These are phyloP conservation scores for Blepharisma japonicum DNA, from an alignment of 73 alveolate species.

Conservation along the genomic window DNA sequence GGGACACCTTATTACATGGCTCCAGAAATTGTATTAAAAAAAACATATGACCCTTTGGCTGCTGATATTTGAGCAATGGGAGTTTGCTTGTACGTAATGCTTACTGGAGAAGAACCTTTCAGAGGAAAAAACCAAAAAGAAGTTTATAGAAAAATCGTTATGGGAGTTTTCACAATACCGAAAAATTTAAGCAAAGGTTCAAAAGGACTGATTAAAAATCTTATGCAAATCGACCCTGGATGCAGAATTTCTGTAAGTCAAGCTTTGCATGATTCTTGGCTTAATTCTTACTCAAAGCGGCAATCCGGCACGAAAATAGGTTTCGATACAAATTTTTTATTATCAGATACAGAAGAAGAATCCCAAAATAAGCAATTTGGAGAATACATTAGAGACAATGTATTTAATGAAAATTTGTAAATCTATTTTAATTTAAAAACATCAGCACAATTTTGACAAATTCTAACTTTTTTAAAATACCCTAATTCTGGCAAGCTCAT, in stretches of 20 bases:
- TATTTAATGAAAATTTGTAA: too few relatives aligned
- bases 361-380: too few relatives aligned
- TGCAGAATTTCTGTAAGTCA: slow-evolving; percentile 42
- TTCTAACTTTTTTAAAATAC: background rate
- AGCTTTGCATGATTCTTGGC: slow-evolving; percentile 36
- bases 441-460: background rate
- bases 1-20: slow-evolving; percentile 97
- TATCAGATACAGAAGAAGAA: too few relatives aligned
- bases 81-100: slow-evolving; percentile 43
- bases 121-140: slow-evolving; percentile 45
- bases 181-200: slow-evolving; percentile 40
- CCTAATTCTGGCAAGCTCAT: slow-evolving; percentile 11
- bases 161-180: slow-evolving; percentile 49
- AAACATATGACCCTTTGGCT: slow-evolving; percentile 49
- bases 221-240: slow-evolving; percentile 38
- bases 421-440: background rate
- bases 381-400: too few relatives aligned
- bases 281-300: background rate
- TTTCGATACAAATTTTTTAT: too few relatives aligned
- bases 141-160: slow-evolving; percentile 57
- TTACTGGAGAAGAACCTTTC: slow-evolving; percentile 52
- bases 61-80: slow-evolving; percentile 64
- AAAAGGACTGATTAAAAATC: slow-evolving; percentile 26
- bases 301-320: too few relatives aligned
- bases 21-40: slow-evolving; percentile 77